A percentile compares a stretch with the other conserved stretches of the same genome.
phyloP scores from a whole-genome alignment of 2,329 filamentous ascomycete species.

The Neocucurbitaria cava region DNA sequence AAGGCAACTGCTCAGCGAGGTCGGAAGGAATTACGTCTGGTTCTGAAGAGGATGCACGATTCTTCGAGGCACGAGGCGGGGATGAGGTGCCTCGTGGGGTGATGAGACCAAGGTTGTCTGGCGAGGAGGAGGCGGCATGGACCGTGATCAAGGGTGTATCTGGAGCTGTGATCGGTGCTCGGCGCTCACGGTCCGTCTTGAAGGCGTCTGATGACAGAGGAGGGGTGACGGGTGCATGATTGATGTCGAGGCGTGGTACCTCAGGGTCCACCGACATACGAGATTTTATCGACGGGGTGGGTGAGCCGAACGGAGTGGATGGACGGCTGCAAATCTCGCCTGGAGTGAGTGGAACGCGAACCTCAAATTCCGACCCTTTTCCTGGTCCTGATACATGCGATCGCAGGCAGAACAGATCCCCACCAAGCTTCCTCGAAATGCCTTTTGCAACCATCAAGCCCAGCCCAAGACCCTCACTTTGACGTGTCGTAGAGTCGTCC shows the following conservation, averaged over 20 bases:
- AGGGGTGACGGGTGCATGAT: slow-evolving; percentile 36
- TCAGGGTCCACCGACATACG: slow-evolving; percentile 41
- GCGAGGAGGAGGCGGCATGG: slow-evolving; percentile 6
- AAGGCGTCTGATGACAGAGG: slow-evolving; percentile 34
- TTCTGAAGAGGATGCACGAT: slow-evolving; percentile 30
- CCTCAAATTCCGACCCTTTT: slow-evolving; percentile 72
- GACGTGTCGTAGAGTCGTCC: slow-evolving; percentile 71
- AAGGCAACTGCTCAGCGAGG: slow-evolving; percentile 66
- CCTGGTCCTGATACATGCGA: slow-evolving; percentile 67
- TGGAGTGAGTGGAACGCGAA: slow-evolving; percentile 67
- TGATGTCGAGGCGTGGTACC: slow-evolving; percentile 19
- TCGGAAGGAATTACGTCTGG: slow-evolving; percentile 20
- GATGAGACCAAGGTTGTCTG: slow-evolving; percentile 25
- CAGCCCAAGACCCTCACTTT: slow-evolving; percentile 72
- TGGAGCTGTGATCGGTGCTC: slow-evolving; percentile 6
- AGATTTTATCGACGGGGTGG: slow-evolving; percentile 46
- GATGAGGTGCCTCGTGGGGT: slow-evolving; percentile 40
- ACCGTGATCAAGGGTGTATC: slow-evolving; percentile 19
- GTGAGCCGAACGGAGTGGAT: slow-evolving; percentile 57
- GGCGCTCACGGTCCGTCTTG: slow-evolving; percentile 20
- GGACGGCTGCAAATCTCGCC: slow-evolving; percentile 59
- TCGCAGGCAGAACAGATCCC: slow-evolving; percentile 69
- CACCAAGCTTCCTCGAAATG: slow-evolving; percentile 71
- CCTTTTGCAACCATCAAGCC: slow-evolving; percentile 77
- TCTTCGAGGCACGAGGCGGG: slow-evolving; percentile 21